Base-by-base conservation (phyloP, 257 asterid species). In the Prunella vulgaris region DNA sequence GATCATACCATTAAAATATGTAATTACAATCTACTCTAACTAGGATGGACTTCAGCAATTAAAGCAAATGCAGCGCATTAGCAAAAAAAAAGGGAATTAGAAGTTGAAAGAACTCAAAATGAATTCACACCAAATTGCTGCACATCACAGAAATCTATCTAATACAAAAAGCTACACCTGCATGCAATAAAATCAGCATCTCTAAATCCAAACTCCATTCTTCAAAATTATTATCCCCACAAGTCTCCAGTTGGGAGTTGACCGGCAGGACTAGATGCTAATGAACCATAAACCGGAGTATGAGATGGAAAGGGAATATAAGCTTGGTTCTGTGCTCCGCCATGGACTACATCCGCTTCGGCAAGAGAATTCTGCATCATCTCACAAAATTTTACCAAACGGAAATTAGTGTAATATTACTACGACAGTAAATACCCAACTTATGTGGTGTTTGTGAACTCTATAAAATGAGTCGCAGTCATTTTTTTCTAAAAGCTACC, bases 301-400 rank as follows among this genome's bases (percentile, higher is more conserved):
- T 83, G 86, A 73, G 86, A 72, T 9, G 84, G 74, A 69, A 88
- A 86, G 4, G 94, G 79, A 74, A 83, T 85, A 57, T 90, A 88
- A 73, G 84, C 86, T 73, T 84, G 93, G 72, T 64, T 71, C 28
- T 89, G 87, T 49, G 82, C 81, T 66, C 81, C 84, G 2, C 83
- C 83, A 44, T 79, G 7, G 48, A 76, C 81, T 62, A 57, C 75
- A 70, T 77, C 82, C 14, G 92, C 94, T 24, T 88, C 97, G 54
- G 95, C 94, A 8, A 90, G 75, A 27, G 75, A 79, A 75, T 85
- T 90, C 97, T 90, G 87, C 84, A 84, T 33, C 21, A 24, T 1
- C 30, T 53, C 5, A 32, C 30, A 56, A 17, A 30, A 21, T 27
- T 3, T 17, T 21, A 22, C 24, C 14, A 8, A 20, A 21, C 13